Evolutionary conservation across 192 early-diverging fungal species (phyloP).

Genomic region (Linderina pennispora): DNA sequence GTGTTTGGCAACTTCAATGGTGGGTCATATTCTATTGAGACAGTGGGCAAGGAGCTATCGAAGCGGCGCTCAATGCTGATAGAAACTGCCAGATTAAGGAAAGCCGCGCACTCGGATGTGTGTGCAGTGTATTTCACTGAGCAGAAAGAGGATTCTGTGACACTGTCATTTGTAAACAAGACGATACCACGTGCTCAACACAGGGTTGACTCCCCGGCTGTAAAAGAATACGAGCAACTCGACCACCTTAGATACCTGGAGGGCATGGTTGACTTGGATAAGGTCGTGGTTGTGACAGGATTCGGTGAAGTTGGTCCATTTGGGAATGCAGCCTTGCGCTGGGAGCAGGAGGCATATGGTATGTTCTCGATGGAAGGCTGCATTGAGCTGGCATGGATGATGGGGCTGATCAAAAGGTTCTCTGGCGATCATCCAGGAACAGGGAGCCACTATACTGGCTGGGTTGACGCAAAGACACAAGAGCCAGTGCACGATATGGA

Average conservation of each 20-base stretch:
- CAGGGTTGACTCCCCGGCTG: conserved; percentile 76
- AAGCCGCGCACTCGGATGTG: too few relatives aligned
- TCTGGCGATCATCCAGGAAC: conserved; percentile 66
- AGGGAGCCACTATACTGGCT: conserved; percentile 67
- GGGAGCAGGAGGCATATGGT: background rate
- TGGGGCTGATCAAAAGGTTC: conserved; percentile 84
- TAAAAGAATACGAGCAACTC: conserved; percentile 55
- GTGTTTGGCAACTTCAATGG: conserved; percentile 87
- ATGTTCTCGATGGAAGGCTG: background rate
- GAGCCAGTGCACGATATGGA: conserved; percentile 78
- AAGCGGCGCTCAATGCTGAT: background rate
- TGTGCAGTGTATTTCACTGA: too few relatives aligned
- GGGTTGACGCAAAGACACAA: conserved; percentile 74
- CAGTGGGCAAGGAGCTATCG: conserved; percentile 53
- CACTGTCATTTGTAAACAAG: too few relatives aligned
- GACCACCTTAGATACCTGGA: conserved; percentile 22
- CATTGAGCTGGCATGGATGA: conserved; percentile 89
- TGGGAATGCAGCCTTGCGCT: conserved; percentile 61
- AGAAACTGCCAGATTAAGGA: background rate
- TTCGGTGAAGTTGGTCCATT: conserved; percentile 86
- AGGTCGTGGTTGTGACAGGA: conserved; percentile 79
- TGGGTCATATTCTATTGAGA: conserved; percentile 69
- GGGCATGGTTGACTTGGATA: conserved; percentile 78
- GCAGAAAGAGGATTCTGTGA: too few relatives aligned
- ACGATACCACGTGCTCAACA: conserved; percentile 78